A percentile compares a stretch with the other conserved stretches of the same genome.
phyloP scores from a whole-genome alignment of 148 eudicot species.

The Arbutus unedo region DNA sequence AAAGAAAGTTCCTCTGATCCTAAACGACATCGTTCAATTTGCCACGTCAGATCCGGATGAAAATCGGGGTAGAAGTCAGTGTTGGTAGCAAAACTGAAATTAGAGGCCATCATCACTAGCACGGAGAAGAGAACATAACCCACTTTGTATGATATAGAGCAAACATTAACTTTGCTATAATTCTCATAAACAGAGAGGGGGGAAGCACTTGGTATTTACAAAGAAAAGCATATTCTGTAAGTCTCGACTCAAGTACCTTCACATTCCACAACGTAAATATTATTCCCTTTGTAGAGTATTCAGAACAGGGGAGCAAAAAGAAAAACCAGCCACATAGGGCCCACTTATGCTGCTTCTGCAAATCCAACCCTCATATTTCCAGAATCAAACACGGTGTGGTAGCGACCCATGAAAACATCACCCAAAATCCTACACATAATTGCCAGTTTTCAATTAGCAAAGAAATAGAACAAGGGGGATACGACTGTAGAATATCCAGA shows the following conservation, averaged over 20 bases:
- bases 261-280: slow-evolving; percentile 6
- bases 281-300: neutral
- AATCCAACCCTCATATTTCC: slow-evolving; percentile 75
- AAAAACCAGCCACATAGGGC: neutral
- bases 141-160: neutral
- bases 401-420: slow-evolving; percentile 87
- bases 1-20: no score
- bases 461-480: neutral
- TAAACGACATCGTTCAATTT: no score
- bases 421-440: slow-evolving; percentile 77
- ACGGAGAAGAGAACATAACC: neutral
- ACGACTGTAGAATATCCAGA: neutral
- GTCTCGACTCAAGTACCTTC: neutral
- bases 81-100: no score
- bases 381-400: slow-evolving; percentile 83
- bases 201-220: slow-evolving; percentile 10
- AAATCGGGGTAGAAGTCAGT: no score
- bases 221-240: neutral
- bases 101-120: neutral
- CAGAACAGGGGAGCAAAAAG: neutral
- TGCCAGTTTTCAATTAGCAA: neutral
- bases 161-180: neutral
- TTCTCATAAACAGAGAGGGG: neutral
- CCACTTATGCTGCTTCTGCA: slow-evolving; percentile 66
- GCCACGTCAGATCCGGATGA: no score